These are phyloP conservation scores for Kappamyces sp. DNA, from an alignment of 192 early-diverging fungal genomes.

Conservation along the genomic window DNA sequence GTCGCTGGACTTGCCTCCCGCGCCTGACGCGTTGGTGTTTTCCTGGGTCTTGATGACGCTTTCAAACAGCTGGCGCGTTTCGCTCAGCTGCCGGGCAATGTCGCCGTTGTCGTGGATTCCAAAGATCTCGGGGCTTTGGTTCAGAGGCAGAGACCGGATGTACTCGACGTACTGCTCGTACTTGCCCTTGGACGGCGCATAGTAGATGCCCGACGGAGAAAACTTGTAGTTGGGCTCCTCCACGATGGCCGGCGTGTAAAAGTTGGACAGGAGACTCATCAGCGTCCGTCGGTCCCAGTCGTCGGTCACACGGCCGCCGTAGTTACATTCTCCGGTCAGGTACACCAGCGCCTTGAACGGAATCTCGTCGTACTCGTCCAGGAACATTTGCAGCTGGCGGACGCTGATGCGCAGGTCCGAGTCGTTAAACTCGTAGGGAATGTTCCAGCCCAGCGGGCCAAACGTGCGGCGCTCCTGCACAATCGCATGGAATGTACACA, in stretches of 20 bases:
- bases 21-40: slow-evolving; percentile 21
- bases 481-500: slow-evolving; percentile 61
- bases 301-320: slow-evolving; percentile 62
- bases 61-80: slow-evolving; percentile 51
- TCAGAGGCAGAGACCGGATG: slow-evolving; percentile 51
- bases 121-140: slow-evolving; percentile 61
- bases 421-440: slow-evolving; percentile 65
- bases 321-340: slow-evolving; percentile 60
- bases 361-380: slow-evolving; percentile 53
- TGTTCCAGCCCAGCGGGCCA: slow-evolving; percentile 64
- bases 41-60: slow-evolving; percentile 54
- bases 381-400: slow-evolving; percentile 59
- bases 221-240: slow-evolving; percentile 52
- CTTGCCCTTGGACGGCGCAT: slow-evolving; percentile 45
- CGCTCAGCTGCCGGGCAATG: slow-evolving; percentile 56
- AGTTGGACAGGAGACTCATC: slow-evolving; percentile 52
- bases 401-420: slow-evolving; percentile 56
- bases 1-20: slow-evolving; percentile 48
- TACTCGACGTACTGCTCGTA: slow-evolving; percentile 53
- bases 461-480: slow-evolving; percentile 60
- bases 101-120: slow-evolving; percentile 67
- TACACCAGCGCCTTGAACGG: slow-evolving; percentile 58
- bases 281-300: slow-evolving; percentile 62
- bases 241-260: slow-evolving; percentile 43
- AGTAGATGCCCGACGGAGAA: slow-evolving; percentile 50